Evolutionary conservation across 2,329 filamentous ascomycete species (phyloP).

Genomic region (Aspergillus alliaceus): DNA sequence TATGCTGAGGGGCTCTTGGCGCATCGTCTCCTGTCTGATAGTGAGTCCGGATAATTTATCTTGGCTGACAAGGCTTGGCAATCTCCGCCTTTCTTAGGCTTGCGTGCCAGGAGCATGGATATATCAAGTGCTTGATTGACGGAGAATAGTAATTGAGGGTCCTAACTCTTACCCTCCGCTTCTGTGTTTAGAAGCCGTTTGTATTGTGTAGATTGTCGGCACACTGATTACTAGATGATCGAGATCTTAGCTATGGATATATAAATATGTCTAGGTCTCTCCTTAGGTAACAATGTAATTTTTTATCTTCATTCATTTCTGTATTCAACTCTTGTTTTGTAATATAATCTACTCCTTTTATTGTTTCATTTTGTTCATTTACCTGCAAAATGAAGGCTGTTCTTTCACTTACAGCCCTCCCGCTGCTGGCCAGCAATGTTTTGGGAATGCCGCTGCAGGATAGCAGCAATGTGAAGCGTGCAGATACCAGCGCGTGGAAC

Average conservation of each 20-base stretch:
- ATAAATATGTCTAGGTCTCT: neutral
- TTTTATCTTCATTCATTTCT: neutral
- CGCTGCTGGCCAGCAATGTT: slow-evolving; percentile 19
- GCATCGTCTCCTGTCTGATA: neutral
- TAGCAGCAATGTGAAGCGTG: slow-evolving; percentile 9
- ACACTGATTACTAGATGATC: neutral
- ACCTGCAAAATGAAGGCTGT: slow-evolving; percentile 7
- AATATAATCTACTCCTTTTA: neutral
- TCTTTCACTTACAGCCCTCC: slow-evolving; percentile 14
- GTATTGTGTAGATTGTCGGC: neutral
- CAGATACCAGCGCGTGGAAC: slow-evolving; percentile 7
- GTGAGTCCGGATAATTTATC: neutral
- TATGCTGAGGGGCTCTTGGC: slow-evolving; percentile 1
- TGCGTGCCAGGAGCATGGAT: no score
- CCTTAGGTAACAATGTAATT: neutral
- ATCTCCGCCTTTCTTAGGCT: neutral
- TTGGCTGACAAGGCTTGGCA: neutral
- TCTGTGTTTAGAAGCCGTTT: neutral
- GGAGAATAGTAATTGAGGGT: neutral
- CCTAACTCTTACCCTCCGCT: neutral
- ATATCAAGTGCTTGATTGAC: neutral
- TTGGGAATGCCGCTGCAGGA: slow-evolving; percentile 10
- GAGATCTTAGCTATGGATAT: neutral
- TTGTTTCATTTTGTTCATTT: neutral
- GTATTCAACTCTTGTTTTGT: no score